phyloP scores from a whole-genome alignment of 139 green algal genomes.

The Micractinium sp. region DNA sequence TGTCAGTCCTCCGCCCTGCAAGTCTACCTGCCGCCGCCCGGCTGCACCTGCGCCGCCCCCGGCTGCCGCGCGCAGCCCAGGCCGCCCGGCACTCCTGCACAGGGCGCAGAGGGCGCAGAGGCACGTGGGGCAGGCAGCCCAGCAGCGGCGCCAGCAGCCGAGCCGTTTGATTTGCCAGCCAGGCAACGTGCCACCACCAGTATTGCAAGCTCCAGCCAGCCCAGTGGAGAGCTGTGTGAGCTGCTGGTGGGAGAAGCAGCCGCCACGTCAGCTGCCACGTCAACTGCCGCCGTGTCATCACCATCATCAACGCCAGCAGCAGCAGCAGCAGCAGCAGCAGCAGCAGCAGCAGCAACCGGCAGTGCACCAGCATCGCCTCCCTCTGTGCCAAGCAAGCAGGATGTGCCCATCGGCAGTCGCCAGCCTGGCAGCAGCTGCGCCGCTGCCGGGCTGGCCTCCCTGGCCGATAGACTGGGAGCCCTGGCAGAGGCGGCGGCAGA shows the following conservation, averaged over 20 bases:
- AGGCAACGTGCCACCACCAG: background rate
- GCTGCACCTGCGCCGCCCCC: background rate
- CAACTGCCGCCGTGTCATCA: background rate
- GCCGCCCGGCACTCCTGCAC: background rate
- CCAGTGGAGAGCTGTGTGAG: background rate
- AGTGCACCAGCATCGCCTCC: background rate
- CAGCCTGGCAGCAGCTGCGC: background rate
- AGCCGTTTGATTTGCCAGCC: background rate
- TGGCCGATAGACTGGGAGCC: background rate
- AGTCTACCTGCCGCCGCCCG: slow-evolving; percentile 5
- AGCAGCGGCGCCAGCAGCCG: background rate
- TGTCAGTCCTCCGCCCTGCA: background rate
- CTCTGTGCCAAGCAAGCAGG: background rate
- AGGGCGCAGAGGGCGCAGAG: background rate
- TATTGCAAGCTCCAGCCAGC: background rate
- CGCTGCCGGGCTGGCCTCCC: background rate
- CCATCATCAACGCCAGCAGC: background rate
- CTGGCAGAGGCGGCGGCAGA: background rate
- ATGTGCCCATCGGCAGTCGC: background rate
- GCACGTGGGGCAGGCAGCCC: background rate
- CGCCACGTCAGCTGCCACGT: background rate
- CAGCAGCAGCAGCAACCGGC: background rate
- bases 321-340: background rate
- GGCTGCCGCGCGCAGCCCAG: background rate
- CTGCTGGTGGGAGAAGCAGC: background rate